Base-by-base conservation (phyloP, 192 early-diverging fungal genomes). In the Lunasporangiospora selenospora region DNA sequence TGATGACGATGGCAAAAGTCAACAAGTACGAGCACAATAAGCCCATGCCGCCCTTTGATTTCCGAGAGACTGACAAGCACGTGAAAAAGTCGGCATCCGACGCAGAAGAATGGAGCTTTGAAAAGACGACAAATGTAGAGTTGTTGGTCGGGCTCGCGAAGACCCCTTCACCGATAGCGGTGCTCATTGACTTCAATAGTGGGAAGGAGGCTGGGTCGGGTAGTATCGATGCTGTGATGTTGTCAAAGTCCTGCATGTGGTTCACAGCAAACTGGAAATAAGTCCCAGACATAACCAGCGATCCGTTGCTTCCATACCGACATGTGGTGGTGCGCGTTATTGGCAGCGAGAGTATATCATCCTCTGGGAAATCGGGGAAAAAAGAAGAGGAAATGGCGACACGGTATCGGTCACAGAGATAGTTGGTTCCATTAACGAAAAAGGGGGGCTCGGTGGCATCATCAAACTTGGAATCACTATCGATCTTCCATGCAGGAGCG, bases 281-380 rank as follows among this genome's bases (percentile, higher is more conserved):
- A 8, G 54, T 56, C 3, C 4, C n/a, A 16, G 40, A 6, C 27
- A 43, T 29, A 15, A 56, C 30, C 11, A 56, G 21, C 10, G 54
- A 44, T 9, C 26, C 54, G 30, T 43, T 12, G 24, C 40, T 2
- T 4, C 30, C 29, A 32, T 34, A 56, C 19, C 44, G 41, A 23
- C 54, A 56, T 27, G n/a, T 56, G 3, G 40, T 23, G n/a, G 41
- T 12, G 27, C 19, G 9, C 13, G 54, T 56, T 4, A 3, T 31
- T 6, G 54, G 54, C 5, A 44, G 18, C 4, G 30, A 15, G 2
- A n/a, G 18, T 2, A 56, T 10, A 0, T 41, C 54, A 18, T 56
- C 54, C 21, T 56, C 32, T 31, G 54, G 54, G 21, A 56, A 43
- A n/a, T n/a, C n/a, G n/a, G n/a, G n/a, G n/a, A n/a, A n/a, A n/a